Percentiles rank a stretch among this genome's conserved stretches.
These are phyloP conservation scores for Rhynchosporium secalis DNA, from an alignment of 2,329 filamentous ascomycete species.

Conservation along the genomic window DNA sequence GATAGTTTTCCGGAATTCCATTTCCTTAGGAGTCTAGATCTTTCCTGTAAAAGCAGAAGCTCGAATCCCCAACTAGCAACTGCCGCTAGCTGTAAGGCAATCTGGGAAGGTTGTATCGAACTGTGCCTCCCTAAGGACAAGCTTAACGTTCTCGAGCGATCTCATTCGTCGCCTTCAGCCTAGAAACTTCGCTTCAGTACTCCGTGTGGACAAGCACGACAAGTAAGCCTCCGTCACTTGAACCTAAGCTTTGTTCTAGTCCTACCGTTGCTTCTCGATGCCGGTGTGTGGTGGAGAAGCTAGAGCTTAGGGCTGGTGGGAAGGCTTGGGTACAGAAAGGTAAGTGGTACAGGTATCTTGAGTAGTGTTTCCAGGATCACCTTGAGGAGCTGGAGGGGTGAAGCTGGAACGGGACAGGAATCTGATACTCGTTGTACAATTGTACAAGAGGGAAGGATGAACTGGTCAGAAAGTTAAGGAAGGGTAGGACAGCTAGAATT, in stretches of 20 bases:
- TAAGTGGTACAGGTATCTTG: neutral
- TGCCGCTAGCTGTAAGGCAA: neutral
- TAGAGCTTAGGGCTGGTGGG: constrained; percentile 7
- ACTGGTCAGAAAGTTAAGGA: neutral
- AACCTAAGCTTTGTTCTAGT: constrained; percentile 23
- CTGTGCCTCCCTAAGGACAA: neutral
- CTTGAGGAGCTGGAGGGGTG: constrained; percentile 2
- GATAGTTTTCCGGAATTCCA: neutral
- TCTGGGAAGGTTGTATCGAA: neutral
- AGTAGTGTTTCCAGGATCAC: neutral
- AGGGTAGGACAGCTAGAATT: neutral
- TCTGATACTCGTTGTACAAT: neutral
- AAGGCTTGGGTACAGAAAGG: neutral
- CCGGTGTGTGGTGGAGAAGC: neutral
- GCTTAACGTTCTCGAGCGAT: neutral
- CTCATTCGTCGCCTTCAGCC: neutral
- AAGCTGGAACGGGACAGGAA: constrained; percentile 3
- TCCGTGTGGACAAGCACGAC: neutral
- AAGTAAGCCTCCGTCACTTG: neutral
- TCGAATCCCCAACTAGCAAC: neutral
- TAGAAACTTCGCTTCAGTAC: neutral
- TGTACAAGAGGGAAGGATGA: neutral
- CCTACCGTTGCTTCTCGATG: constrained; percentile 6
- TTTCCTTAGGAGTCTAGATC: neutral
- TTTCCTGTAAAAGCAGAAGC: neutral